Base-by-base conservation (phyloP, 2,329 filamentous ascomycete species). In the Cladosporium sp. region DNA sequence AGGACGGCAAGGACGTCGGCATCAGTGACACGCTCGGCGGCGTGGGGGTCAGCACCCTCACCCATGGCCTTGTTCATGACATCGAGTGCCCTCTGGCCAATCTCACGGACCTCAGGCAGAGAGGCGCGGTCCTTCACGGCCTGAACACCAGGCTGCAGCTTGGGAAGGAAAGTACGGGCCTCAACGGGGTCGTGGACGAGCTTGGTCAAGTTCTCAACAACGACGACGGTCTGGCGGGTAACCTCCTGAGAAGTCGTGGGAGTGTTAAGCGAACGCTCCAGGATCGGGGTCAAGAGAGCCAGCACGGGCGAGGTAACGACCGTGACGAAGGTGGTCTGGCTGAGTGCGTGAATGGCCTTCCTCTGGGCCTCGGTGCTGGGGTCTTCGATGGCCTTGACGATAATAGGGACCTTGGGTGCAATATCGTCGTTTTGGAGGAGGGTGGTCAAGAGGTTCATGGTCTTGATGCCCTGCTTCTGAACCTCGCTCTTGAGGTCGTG, bases 401-500 rank as follows among this genome's bases (percentile, higher is more conserved):
- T 79, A 3, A 97, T 82, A 6, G 92, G 90, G 62, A 98, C 91
- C 62, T 90, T 83, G 40, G 92, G 91, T 19, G 86, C 85, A 49
- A 98, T 91, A 69, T 98, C 93, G 73, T 98, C 93, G 76, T 98
- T 98, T 65, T 90, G 90, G 41, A 98, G 80, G 13, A 98, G 82
- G 7, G 85, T 86, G 2, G 90, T 95, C 49, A 98, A 78, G 30
- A 89, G 87, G 62, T 81, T 88, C 92, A 98, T 97, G 42, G 92
- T 88, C 70, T 87, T 85, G 64, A 88, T 75, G n/a, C 93, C 84
- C 73, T 94, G 88, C 76, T 95, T 97, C 69, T 73, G 71, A 25
- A 88, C 84, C 65, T 97, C 93, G 41, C 76, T 65, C 78, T 98
- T 98, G 67, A 98, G 78, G 68, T 98, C 93, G 72, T 96, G 90